These are phyloP conservation scores for Huiozyma sinensis DNA, from an alignment of 805 yeast species.

Conservation along the genomic window DNA sequence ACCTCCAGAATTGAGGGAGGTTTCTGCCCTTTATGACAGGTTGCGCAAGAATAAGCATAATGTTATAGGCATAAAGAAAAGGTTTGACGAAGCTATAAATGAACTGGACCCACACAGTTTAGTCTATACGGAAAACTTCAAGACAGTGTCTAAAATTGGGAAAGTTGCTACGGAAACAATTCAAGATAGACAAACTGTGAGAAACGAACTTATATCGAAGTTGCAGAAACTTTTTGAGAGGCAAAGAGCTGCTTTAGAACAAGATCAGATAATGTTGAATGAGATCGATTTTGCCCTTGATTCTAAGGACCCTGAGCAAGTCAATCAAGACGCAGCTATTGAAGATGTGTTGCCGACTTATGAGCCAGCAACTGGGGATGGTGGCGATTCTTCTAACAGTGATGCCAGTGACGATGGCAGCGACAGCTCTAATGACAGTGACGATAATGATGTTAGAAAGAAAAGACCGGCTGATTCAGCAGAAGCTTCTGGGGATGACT, in stretches of 20 bases:
- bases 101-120: slow-evolving; percentile 21
- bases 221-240: slow-evolving; percentile 19
- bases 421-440: not conserved
- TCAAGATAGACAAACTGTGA: slow-evolving; percentile 19
- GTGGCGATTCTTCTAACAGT: slow-evolving; percentile 13
- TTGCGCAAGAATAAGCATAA: slow-evolving; percentile 16
- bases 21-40: slow-evolving; percentile 17
- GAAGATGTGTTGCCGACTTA: slow-evolving; percentile 23
- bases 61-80: slow-evolving; percentile 15
- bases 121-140: slow-evolving; percentile 21
- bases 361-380: slow-evolving; percentile 9
- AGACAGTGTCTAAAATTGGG: slow-evolving; percentile 26
- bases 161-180: slow-evolving; percentile 21
- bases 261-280: slow-evolving; percentile 19
- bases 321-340: slow-evolving; percentile 1
- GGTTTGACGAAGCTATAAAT: slow-evolving; percentile 21
- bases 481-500: not conserved
- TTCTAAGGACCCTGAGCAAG: slow-evolving; percentile 17
- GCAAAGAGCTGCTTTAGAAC: slow-evolving; percentile 18
- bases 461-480: not conserved
- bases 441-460: not conserved
- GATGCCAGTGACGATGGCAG: slow-evolving; percentile 4
- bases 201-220: slow-evolving; percentile 20
- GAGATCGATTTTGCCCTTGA: slow-evolving; percentile 19
- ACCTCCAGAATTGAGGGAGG: slow-evolving; percentile 26